Percentiles rank a stretch among this genome's conserved stretches.
phyloP scores from a whole-genome alignment of 2,329 filamentous ascomycete species.

The Ascochyta lentis region DNA sequence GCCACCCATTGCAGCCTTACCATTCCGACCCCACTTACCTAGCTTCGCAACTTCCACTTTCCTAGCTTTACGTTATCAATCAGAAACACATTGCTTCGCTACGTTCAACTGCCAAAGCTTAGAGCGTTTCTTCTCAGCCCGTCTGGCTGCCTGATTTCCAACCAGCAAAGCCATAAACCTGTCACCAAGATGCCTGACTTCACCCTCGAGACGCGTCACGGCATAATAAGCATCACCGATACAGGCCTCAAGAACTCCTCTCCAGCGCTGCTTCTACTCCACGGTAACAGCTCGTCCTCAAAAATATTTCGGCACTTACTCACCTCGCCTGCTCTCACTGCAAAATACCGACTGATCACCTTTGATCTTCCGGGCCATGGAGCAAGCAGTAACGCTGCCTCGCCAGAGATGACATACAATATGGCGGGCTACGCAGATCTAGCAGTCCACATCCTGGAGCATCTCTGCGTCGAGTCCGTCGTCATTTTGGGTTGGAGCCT shows the following conservation, averaged over 20 bases:
- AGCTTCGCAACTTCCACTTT: neutral
- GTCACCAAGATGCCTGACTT: slow-evolving; percentile 20
- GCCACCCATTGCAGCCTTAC: neutral
- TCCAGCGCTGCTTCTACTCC: slow-evolving; percentile 39
- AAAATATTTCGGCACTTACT: slow-evolving; percentile 39
- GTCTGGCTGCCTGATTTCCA: no score
- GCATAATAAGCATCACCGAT: slow-evolving; percentile 31
- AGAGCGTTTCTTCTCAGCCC: no score
- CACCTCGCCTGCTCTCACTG: slow-evolving; percentile 15
- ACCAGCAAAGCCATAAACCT: no score
- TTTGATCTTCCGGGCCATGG: slow-evolving; percentile 48
- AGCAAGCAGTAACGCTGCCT: slow-evolving; percentile 33
- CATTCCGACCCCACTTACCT: neutral
- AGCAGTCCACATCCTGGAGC: slow-evolving; percentile 36
- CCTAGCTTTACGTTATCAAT: neutral
- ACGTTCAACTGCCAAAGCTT: no score
- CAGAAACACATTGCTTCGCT: no score
- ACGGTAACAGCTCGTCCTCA: slow-evolving; percentile 41
- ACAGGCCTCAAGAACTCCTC: slow-evolving; percentile 23
- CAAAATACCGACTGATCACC: slow-evolving; percentile 32
- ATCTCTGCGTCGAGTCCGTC: slow-evolving; percentile 27
- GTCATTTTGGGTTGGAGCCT: slow-evolving; percentile 44
- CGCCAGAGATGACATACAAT: slow-evolving; percentile 34
- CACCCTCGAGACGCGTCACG: slow-evolving; percentile 29
- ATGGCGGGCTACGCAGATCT: slow-evolving; percentile 42